Base-by-base conservation (phyloP, 2,329 filamentous ascomycete species). In the Colletotrichum sp. region DNA sequence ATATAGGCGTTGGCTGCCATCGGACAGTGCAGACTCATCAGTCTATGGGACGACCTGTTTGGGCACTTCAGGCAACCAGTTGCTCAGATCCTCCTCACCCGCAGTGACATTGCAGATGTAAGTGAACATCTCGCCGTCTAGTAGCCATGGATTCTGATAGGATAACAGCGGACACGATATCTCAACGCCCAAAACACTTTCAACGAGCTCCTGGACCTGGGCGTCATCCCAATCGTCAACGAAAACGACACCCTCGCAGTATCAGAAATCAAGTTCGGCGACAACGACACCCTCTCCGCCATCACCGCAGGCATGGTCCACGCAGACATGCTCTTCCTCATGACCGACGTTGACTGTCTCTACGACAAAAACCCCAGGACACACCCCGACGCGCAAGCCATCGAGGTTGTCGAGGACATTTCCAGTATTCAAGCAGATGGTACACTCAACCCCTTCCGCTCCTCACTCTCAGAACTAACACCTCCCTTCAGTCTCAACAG, bases 201-300 rank as follows among this genome's bases (percentile, higher is more conserved):
- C 83, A 91, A 92, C 68, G 95, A 98, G 84, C 90, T 99, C 63
- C 88, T 99, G 21, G 93, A 96, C 81, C 97, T 98, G 94, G 96
- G 96, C 3, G 96, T 99, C 30, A 98, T 99, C 78, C 97, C 97
- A 12, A 98, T 99, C 80, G 97, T 99, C 78, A 99, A 99, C 82
- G 97, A 99, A 86, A 99, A 99, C 85, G 97, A 99, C 84, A 99
- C 97, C 4, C 88, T 99, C 71, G 95, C 96, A 28, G 97, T 99
- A 78, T 95, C 96, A 60, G 97, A 99, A 90, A 99, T 99, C 87
- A 99, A 99, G 88, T 99, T 99, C 82, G 97, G 97, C 79, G 97
- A 99, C 88, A 99, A 99, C 81, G 97, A 99, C 85, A 99, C 97
- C 3, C 89, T 99, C 63, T 98, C 96, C 15, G 97, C 97, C 73